These are phyloP conservation scores for Eragrostis curvula DNA, from an alignment of 176 grass and related monocot species.

Conservation along the genomic window DNA sequence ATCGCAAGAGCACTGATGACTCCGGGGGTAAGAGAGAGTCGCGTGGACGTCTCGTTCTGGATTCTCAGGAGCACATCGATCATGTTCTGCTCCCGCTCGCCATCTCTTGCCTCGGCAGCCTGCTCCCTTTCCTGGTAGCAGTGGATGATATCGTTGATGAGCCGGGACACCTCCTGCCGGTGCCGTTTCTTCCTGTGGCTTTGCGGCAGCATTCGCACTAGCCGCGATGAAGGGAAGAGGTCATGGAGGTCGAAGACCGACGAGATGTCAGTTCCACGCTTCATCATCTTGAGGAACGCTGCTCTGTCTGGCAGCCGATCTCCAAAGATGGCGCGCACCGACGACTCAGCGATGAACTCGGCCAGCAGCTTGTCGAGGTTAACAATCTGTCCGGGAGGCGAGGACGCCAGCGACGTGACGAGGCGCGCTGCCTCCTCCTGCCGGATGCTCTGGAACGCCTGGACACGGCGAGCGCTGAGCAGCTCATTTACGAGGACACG, in stretches of 20 bases:
- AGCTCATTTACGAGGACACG: conserved; percentile 36
- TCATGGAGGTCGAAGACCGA: conserved; percentile 39
- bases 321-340: conserved; percentile 17
- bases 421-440: conserved; percentile 34
- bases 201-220: not conserved
- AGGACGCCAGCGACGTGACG: not conserved
- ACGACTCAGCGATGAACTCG: conserved; percentile 11
- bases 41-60: not conserved
- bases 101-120: not conserved
- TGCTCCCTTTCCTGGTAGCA: not conserved
- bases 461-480: not conserved
- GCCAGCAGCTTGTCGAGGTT: not conserved
- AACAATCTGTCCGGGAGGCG: not conserved
- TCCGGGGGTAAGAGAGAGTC: not conserved
- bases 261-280: not conserved
- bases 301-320: conserved; percentile 1
- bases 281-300: not conserved
- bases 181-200: not conserved
- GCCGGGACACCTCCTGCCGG: not conserved
- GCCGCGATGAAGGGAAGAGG: conserved; percentile 40
- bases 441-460: not conserved
- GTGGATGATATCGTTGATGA: not conserved
- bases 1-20: no score
- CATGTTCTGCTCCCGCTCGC: conserved; percentile 5
- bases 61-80: conserved; percentile 28